Evolutionary conservation across 1,284 basidiomycete genomes (phyloP), one percentile per base, ranked within the genome.

Genomic region (Lignosus rhinocerotis): DNA sequence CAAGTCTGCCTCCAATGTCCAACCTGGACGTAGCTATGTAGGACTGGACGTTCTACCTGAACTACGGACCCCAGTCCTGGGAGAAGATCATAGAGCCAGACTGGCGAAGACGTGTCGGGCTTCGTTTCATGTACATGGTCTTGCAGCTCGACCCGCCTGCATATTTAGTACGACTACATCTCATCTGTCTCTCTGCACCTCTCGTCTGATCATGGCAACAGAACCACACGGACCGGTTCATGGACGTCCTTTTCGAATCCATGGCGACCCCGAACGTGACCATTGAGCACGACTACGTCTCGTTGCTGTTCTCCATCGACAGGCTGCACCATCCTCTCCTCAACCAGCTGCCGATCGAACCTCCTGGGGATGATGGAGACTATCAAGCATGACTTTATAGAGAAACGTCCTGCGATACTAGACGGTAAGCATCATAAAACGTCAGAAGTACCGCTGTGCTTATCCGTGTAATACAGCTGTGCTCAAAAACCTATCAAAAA

Each of bases 91-190:
- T 77, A 21, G 80, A 90, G 58, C 68, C 74, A 41, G 75, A 73
- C 47, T 84, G 82, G 63, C 76, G 82, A 16, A 79, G 81, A 41
- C 82, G 90, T 53, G 82, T 93, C 30, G 86, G 88, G 12, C 69
- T 94, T 46, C 80, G 85, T 14, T 86, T 94, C 69, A 84, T 88
- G 77, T 78, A 83, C 47, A 85, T 80, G 53, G 74, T 94, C 2
- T 78, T 92, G 36, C 72, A 77, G 46, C 74, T 88, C 10, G 87
- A 94, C 65, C 85, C 87, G 0, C 75, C 73, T 51, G 78, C 84
- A 30, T 93, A 91, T 68, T 55, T 65, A 53, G 90, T 90, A 60
- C 67, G 82, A 25, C 25, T 25, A 25, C 25, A 25, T 74, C 2
- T 52, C 31, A 21, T 53, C 2, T 44, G 46, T 19, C 9, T 41